A percentile compares a stretch with the other conserved stretches of the same genome.
phyloP scores from a whole-genome alignment of 768 basidiomycete genomes.

The Termitomyces sp. region DNA sequence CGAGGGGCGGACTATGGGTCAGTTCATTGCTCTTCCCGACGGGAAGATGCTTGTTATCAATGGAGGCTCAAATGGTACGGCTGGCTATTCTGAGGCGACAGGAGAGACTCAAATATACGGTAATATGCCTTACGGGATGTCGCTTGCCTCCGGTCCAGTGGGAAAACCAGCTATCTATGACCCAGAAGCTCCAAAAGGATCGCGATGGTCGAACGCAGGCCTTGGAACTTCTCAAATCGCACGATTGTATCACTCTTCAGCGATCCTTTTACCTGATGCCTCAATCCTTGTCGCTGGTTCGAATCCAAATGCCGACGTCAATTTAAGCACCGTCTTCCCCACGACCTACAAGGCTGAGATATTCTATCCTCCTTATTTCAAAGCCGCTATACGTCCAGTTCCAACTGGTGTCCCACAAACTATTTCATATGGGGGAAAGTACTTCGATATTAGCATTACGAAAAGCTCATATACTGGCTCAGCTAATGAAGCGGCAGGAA shows the following conservation, averaged over 20 bases:
- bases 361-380: slow-evolving; percentile 93
- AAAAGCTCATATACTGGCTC: slow-evolving; percentile 58
- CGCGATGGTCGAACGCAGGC: slow-evolving; percentile 56
- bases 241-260: slow-evolving; percentile 77
- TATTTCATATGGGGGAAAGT: slow-evolving; percentile 75
- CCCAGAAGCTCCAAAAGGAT: slow-evolving; percentile 52
- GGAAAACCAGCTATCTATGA: slow-evolving; percentile 65
- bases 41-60: slow-evolving; percentile 75
- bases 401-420: slow-evolving; percentile 65
- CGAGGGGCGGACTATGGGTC: slow-evolving; percentile 82
- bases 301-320: slow-evolving; percentile 87
- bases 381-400: slow-evolving; percentile 56
- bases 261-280: slow-evolving; percentile 73
- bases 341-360: slow-evolving; percentile 79
- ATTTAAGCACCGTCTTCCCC: slow-evolving; percentile 52
- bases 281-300: slow-evolving; percentile 86
- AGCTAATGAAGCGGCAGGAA: slow-evolving; percentile 65
- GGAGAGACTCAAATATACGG: slow-evolving; percentile 30
- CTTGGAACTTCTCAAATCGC: slow-evolving; percentile 49
- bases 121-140: slow-evolving; percentile 54
- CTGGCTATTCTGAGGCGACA: slow-evolving; percentile 57
- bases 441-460: slow-evolving; percentile 73
- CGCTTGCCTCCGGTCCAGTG: slow-evolving; percentile 64
- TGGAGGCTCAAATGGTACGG: slow-evolving; percentile 75
- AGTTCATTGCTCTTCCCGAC: slow-evolving; percentile 78